Percentiles rank a stretch among this genome's conserved stretches.
Conservation (phyloP, 192 early-diverging fungal species). For the Funneliformis mosseae region DNA sequence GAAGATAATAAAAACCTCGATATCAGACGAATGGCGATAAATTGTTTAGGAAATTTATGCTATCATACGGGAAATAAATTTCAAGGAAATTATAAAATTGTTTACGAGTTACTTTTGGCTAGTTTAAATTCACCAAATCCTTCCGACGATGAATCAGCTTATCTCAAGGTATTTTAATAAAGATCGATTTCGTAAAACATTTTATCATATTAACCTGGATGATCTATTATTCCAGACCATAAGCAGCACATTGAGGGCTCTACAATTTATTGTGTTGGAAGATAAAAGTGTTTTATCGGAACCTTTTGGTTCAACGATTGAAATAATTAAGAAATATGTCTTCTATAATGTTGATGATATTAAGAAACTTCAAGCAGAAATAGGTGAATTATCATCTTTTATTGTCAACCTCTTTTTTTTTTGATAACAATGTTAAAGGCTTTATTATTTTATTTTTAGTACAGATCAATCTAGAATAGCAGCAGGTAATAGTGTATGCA, state of each 20-base stretch:
- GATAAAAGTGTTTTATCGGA: conserved; percentile 47
- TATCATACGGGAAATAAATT: conserved; percentile 59
- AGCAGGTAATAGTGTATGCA: neutral
- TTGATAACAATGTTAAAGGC: neutral
- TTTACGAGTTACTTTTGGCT: conserved; percentile 54
- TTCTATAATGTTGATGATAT: conserved; percentile 48
- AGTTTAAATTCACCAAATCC: conserved; percentile 39
- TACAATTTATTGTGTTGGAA: conserved; percentile 56
- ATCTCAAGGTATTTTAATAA: conserved; percentile 8
- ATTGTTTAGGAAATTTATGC: conserved; percentile 67
- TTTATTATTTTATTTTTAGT: neutral
- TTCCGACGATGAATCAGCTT: conserved; percentile 4
- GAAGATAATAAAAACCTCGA: conserved; percentile 39
- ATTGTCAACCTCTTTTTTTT: neutral
- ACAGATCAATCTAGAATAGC: neutral
- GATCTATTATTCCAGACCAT: conserved; percentile 39
- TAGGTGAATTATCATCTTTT: neutral
- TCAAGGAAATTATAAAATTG: conserved; percentile 45
- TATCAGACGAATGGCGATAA: conserved; percentile 64
- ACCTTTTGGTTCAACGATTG: conserved; percentile 49
- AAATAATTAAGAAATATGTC: conserved; percentile 51
- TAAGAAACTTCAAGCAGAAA: neutral
- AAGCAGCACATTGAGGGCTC: conserved; percentile 56
- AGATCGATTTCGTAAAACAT: neutral
- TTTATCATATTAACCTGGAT: neutral